These are phyloP conservation scores for Fusarium ramigenum DNA, from an alignment of 2,329 filamentous ascomycete species.

Conservation along the genomic window DNA sequence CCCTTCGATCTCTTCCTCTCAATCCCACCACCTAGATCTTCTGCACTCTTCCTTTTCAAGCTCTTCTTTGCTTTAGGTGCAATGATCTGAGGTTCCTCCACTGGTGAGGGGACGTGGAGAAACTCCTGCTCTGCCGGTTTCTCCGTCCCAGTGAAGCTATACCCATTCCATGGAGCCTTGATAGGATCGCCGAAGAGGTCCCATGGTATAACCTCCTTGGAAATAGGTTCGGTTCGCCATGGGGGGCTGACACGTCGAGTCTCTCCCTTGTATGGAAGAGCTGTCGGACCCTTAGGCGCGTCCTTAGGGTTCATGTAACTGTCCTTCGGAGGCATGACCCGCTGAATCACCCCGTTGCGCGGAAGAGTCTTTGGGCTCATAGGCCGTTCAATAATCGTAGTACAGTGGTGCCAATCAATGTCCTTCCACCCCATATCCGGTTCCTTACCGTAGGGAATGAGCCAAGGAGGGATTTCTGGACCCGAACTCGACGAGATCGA, in stretches of 20 bases:
- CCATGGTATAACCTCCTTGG: background rate
- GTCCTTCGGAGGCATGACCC: background rate
- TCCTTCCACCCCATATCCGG: background rate
- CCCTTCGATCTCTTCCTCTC: background rate
- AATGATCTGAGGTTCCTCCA: background rate
- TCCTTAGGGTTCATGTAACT: background rate
- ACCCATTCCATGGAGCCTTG: background rate
- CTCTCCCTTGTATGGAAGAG: background rate
- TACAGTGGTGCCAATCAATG: background rate
- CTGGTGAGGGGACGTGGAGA: background rate
- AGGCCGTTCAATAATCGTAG: background rate
- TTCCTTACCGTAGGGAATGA: background rate
- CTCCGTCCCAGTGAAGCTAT: background rate
- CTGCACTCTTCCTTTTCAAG: background rate
- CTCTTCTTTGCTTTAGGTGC: background rate
- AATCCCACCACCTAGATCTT: rapidly evolving
- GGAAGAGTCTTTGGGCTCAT: background rate
- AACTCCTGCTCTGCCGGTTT: background rate
- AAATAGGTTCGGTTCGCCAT: background rate
- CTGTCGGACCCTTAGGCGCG: too few relatives aligned
- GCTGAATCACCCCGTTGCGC: background rate
- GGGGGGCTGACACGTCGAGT: rapidly evolving
- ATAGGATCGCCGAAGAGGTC: background rate
- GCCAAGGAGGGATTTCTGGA: background rate
- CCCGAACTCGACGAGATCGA: background rate